Percentiles rank a stretch among this genome's conserved stretches.
Evolutionary conservation across 352 stramenopile genomes (phyloP).

Genomic region (Phytopythium kandeliae): DNA sequence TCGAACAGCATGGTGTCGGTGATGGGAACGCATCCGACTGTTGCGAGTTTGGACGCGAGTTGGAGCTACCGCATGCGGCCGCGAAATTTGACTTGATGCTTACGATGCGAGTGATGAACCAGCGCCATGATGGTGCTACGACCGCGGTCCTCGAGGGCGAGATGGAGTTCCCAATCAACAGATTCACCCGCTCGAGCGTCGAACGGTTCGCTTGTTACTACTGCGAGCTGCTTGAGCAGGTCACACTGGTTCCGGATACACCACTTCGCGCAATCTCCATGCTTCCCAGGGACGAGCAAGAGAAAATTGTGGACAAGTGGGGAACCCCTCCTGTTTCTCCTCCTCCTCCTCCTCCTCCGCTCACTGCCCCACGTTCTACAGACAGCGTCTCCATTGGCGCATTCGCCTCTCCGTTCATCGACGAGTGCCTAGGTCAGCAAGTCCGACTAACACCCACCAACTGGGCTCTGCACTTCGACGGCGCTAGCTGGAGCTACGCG

Average conservation of each 20-base stretch:
- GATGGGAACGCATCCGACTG: not conserved
- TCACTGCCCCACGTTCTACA: not conserved
- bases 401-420: conserved; percentile 18
- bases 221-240: conserved; percentile 25
- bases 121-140: not conserved
- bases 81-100: conserved; percentile 70
- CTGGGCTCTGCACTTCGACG: conserved; percentile 35
- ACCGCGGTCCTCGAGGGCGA: conserved; percentile 31
- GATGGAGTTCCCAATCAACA: conserved; percentile 32
- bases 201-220: conserved; percentile 38
- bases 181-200: conserved; percentile 27
- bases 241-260: conserved; percentile 12
- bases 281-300: conserved; percentile 20
- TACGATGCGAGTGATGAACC: conserved; percentile 24
- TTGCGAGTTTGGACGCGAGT: conserved; percentile 8
- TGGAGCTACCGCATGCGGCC: conserved; percentile 20
- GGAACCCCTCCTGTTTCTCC: no score
- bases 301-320: conserved; percentile 22
- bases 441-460: conserved; percentile 20
- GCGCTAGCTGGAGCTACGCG: conserved; percentile 28
- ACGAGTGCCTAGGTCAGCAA: conserved; percentile 32
- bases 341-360: no score
- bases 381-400: not conserved
- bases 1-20: conserved; percentile 12
- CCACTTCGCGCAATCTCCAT: conserved; percentile 23